Conservation (phyloP, 148 eudicot species). For the Cornus kousa region DNA sequence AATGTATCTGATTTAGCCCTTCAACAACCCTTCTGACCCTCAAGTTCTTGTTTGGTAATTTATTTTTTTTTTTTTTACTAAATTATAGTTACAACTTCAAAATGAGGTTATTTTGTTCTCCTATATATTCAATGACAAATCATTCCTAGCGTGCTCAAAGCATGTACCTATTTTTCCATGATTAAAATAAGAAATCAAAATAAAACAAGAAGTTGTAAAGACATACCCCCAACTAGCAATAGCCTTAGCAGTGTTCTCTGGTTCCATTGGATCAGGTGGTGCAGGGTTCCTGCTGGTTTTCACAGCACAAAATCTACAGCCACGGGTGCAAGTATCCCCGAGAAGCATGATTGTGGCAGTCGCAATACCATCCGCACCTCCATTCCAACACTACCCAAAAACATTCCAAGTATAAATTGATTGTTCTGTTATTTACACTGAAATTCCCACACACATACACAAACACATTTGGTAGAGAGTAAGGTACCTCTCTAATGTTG, state of each 20-base stretch:
- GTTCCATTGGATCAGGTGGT: slow-evolving; percentile 95
- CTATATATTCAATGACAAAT: too few species aligned
- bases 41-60: too few species aligned
- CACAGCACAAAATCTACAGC: slow-evolving; percentile 96
- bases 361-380: slow-evolving; percentile 94
- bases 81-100: too few species aligned
- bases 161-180: background rate
- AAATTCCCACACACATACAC: background rate
- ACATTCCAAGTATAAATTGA: background rate
- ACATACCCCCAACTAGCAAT: slow-evolving; percentile 91
- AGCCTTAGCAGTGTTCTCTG: slow-evolving; percentile 86
- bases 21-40: too few species aligned
- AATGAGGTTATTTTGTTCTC: too few species aligned
- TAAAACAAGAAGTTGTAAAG: background rate
- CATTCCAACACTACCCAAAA: slow-evolving; percentile 82
- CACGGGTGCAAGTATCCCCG: slow-evolving; percentile 94
- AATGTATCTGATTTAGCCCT: too few species aligned
- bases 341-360: slow-evolving; percentile 96
- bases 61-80: too few species aligned
- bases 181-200: background rate
- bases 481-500: slow-evolving; percentile 66
- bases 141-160: too few species aligned
- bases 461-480: background rate
- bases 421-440: too few species aligned
- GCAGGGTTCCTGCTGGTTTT: slow-evolving; percentile 90